These are phyloP conservation scores for Aspergillus steynii DNA, from an alignment of 495 filamentous ascomycete species.

Conservation along the genomic window DNA sequence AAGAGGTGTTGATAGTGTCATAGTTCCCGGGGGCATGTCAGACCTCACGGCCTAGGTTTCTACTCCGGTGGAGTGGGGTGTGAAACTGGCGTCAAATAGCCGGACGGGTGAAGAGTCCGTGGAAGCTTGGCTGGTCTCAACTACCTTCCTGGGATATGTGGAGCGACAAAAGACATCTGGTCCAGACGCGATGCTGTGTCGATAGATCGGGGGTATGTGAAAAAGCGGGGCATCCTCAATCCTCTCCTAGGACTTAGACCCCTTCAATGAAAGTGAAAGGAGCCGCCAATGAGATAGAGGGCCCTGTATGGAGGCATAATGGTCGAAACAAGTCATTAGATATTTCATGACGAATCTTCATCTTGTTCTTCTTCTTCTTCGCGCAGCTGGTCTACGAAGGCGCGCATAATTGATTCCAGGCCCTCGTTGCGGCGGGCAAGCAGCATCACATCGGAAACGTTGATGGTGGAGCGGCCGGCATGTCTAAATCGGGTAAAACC, in stretches of 20 bases:
- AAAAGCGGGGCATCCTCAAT: background rate
- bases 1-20: too few species aligned
- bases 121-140: background rate
- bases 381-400: conserved; percentile 60
- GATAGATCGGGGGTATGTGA: background rate
- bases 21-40: too few species aligned
- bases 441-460: conserved; percentile 82
- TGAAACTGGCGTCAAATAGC: background rate
- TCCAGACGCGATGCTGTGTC: background rate
- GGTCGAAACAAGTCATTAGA: background rate
- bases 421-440: conserved; percentile 85
- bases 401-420: conserved; percentile 68
- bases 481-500: conserved; percentile 49
- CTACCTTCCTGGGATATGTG: background rate
- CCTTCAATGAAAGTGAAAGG: background rate
- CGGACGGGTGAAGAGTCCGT: background rate
- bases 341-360: conserved; percentile 13
- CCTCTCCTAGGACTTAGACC: background rate
- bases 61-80: background rate
- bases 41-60: too few species aligned
- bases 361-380: conserved; percentile 25
- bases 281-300: conserved; percentile 3
- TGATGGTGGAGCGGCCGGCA: conserved; percentile 80
- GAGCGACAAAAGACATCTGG: background rate
- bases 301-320: background rate